Percentiles rank a stretch among this genome's conserved stretches.
Conservation (phyloP, 768 basidiomycete species). For the Lactarius sanguifluus region DNA sequence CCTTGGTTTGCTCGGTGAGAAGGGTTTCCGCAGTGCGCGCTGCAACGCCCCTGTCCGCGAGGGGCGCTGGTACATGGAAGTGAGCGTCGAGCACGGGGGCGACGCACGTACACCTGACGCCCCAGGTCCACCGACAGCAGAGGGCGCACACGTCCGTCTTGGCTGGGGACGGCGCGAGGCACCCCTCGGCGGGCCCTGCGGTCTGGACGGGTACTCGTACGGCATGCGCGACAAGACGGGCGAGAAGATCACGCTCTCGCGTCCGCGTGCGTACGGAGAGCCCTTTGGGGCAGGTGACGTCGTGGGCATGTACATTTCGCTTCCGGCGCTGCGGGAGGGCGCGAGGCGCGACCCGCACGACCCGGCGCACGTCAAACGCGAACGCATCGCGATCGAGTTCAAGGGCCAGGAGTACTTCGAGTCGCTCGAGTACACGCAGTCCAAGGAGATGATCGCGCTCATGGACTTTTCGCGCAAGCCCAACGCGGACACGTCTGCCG, state of each 20-base stretch:
- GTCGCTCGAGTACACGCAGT: conserved; percentile 80
- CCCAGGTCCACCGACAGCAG: conserved; percentile 38
- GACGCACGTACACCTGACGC: conserved; percentile 55
- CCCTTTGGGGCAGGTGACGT: conserved; percentile 81
- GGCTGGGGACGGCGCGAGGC: conserved; percentile 94
- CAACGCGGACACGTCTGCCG: conserved; percentile 43
- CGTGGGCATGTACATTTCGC: conserved; percentile 88
- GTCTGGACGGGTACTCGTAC: conserved; percentile 92
- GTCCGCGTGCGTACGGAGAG: conserved; percentile 74
- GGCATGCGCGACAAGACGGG: conserved; percentile 89
- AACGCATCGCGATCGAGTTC: conserved; percentile 91
- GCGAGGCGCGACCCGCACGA: conserved; percentile 66
- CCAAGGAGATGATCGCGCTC: conserved; percentile 89
- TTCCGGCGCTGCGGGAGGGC: conserved; percentile 67
- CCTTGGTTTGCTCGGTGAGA: conserved; percentile 70
- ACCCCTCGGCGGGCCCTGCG: conserved; percentile 89
- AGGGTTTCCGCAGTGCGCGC: conserved; percentile 88
- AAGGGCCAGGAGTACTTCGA: conserved; percentile 99
- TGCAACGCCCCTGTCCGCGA: conserved; percentile 87
- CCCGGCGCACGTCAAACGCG: conserved; percentile 80
- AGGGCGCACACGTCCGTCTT: conserved; percentile 82
- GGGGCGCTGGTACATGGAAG: conserved; percentile 94
- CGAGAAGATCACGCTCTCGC: conserved; percentile 84
- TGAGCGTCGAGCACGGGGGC: conserved; percentile 73
- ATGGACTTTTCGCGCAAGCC: conserved; percentile 58